A percentile compares a stretch with the other conserved stretches of the same genome.
These are phyloP conservation scores for Cephaloascus fragrans DNA, from an alignment of 805 yeast genomes.

Conservation along the genomic window DNA sequence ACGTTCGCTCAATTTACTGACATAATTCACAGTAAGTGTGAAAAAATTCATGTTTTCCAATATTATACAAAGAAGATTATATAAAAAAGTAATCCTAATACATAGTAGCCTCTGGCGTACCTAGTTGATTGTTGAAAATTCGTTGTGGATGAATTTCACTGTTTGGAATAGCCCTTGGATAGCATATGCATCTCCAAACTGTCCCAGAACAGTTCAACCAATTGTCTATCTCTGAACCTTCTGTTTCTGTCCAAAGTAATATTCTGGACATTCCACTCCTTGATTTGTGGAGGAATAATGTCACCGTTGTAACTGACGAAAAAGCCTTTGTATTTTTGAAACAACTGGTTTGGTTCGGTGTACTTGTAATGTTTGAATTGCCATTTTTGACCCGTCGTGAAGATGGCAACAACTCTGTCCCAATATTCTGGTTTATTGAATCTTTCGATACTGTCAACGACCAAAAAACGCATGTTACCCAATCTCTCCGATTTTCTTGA, in stretches of 20 bases:
- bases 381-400: constrained; percentile 97
- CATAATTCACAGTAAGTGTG: no score
- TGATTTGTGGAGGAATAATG: constrained; percentile 60
- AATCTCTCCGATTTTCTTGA: constrained; percentile 47
- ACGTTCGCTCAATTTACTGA: no score
- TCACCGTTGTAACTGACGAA: constrained; percentile 73
- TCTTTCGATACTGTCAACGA: constrained; percentile 82
- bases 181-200: constrained; percentile 66
- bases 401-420: constrained; percentile 93
- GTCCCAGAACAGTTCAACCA: constrained; percentile 79
- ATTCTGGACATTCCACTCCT: constrained; percentile 83
- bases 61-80: no score
- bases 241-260: constrained; percentile 71
- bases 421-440: constrained; percentile 89
- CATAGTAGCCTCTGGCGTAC: no score
- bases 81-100: no score
- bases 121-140: no score
- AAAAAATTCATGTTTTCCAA: no score
- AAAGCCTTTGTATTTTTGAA: constrained; percentile 79
- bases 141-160: no score
- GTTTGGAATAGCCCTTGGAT: constrained; percentile 45
- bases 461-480: constrained; percentile 56
- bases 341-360: constrained; percentile 68
- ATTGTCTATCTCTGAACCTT: constrained; percentile 84
- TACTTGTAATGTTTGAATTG: constrained; percentile 85